These are phyloP conservation scores for Asparagopsis taxiformis DNA, from an alignment of 31 red algal species.

Conservation along the genomic window DNA sequence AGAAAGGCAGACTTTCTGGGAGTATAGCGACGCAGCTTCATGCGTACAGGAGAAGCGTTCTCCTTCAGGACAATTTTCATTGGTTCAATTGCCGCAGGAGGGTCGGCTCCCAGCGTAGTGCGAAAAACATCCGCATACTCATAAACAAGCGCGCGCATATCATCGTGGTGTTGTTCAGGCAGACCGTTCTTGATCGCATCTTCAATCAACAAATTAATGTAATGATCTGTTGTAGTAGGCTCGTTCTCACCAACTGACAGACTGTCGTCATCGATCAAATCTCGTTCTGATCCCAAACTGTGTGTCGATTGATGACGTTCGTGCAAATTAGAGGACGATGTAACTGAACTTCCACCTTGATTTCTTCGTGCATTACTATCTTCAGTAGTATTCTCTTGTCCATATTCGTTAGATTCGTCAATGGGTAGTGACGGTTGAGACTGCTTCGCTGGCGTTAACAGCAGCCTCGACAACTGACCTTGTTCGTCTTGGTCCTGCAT, in stretches of 20 bases:
- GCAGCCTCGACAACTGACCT: background rate
- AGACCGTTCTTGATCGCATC: slow-evolving; percentile 1
- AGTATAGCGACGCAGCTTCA: slow-evolving; percentile 12
- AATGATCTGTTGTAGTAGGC: no score
- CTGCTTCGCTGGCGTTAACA: background rate
- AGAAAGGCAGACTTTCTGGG: slow-evolving; percentile 2
- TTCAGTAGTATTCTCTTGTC: background rate
- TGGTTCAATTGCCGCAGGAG: background rate
- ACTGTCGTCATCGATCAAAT: background rate
- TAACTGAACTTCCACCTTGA: no score
- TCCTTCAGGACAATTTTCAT: background rate
- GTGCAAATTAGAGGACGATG: no score
- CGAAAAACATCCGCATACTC: slow-evolving; percentile 1
- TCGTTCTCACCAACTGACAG: background rate
- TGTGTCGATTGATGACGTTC: no score
- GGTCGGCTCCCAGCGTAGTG: slow-evolving; percentile 5
- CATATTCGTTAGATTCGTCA: background rate
- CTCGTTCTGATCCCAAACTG: no score
- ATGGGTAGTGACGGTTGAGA: background rate
- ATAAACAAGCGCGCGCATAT: background rate
- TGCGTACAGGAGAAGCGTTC: background rate
- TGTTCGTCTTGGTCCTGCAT: no score
- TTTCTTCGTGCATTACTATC: background rate
- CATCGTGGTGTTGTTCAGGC: background rate
- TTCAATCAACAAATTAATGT: background rate